Conservation (phyloP, 805 yeast species). For the Starmerella vaccinii region DNA sequence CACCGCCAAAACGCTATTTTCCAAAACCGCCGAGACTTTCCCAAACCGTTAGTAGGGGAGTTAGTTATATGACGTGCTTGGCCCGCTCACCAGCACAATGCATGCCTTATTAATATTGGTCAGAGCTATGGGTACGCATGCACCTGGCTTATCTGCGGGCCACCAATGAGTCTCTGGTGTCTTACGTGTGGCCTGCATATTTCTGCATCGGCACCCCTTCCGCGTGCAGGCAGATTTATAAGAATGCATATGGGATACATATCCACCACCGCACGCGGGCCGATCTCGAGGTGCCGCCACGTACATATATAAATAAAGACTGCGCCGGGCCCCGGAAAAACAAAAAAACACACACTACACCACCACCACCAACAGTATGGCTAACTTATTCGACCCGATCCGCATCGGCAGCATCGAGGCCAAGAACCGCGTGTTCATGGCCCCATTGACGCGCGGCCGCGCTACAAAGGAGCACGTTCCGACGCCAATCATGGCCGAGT, state of each 20-base stretch:
- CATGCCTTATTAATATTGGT: neutral
- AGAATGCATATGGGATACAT: too few species aligned
- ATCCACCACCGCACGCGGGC: too few species aligned
- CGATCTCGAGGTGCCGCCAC: too few species aligned
- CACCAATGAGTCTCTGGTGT: neutral
- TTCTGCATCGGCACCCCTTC: neutral
- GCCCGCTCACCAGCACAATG: too few species aligned
- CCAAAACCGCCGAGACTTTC: too few species aligned
- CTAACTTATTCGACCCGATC: neutral
- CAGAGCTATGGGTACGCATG: neutral
- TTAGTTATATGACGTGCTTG: too few species aligned
- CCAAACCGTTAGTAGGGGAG: too few species aligned
- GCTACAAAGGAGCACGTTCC: neutral
- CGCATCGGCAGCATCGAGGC: neutral
- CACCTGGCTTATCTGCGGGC: neutral
- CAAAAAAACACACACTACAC: too few species aligned
- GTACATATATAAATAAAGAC: too few species aligned
- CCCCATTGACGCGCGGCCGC: slow-evolving; percentile 2
- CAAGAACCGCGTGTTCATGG: slow-evolving; percentile 4
- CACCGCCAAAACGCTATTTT: too few species aligned
- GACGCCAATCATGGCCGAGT: neutral
- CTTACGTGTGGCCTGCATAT: neutral
- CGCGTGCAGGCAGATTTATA: neutral
- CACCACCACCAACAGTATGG: neutral
- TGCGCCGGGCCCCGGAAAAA: too few species aligned